These are phyloP conservation scores for Apiospora phragmitis DNA, from an alignment of 2,329 filamentous ascomycete species.

Conservation along the genomic window DNA sequence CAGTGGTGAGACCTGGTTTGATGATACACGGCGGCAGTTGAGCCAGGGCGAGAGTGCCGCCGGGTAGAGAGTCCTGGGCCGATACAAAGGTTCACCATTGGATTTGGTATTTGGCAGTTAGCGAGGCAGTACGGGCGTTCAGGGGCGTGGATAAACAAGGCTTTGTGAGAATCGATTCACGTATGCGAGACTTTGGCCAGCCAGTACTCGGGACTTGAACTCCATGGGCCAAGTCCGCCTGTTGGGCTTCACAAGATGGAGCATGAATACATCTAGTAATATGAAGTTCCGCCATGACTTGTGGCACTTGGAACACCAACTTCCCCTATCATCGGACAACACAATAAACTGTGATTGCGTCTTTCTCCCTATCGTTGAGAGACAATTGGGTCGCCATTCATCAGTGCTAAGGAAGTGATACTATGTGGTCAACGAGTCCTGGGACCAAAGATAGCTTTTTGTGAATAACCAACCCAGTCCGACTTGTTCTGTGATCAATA, in stretches of 20 bases:
- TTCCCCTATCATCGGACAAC: background rate
- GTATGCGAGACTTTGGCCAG: background rate
- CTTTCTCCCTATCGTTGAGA: background rate
- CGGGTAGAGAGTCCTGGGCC: conserved; percentile 15
- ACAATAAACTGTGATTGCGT: background rate
- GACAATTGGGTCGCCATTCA: background rate
- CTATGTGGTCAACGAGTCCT: background rate
- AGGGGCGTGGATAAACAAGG: background rate
- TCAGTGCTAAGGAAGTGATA: background rate
- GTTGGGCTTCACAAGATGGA: background rate
- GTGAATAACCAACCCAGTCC: background rate
- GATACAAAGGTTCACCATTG: background rate
- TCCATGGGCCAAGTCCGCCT: background rate
- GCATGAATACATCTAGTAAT: background rate
- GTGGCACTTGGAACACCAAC: background rate
- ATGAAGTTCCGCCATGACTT: background rate
- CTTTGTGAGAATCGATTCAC: background rate
- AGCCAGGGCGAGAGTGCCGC: conserved; percentile 15
- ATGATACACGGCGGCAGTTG: conserved; percentile 19
- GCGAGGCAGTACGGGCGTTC: conserved; percentile 2
- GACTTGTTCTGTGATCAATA: background rate
- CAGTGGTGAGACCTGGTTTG: conserved; percentile 24
- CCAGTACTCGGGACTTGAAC: background rate
- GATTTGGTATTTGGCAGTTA: background rate
- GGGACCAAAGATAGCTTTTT: background rate